Evolutionary conservation across 2,329 filamentous ascomycete species (phyloP), one percentile per base, ranked within the genome.

Genomic region (Alternaria dauci): DNA sequence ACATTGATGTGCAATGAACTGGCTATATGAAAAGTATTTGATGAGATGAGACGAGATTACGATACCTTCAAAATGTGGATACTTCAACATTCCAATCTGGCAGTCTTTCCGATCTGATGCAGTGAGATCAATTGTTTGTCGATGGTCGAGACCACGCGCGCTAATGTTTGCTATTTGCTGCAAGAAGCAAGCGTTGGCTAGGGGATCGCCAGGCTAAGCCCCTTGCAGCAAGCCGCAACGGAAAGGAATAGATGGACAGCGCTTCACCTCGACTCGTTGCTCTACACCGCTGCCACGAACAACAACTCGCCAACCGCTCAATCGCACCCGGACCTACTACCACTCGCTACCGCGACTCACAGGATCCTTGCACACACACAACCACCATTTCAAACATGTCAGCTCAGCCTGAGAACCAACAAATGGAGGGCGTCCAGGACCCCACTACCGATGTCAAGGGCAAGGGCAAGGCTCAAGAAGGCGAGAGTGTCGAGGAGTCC

Each of bases 401-500:
- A 59, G 75, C 75, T 46, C 73, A 74, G 60, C 57, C 68, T 32
- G 67, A 73, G 50, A 71, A 78, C 63, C 75, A 78, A 64, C 69
- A 76, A 58, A 78, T 78, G 76, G 75, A 76, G 64, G 76, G 72
- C 51, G 70, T 74, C 58, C 75, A 77, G 68, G 71, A 75, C 59
- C 75, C 85, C 65, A 78, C 83, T 64, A 75, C 79, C 63, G 77
- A 82, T 63, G 84, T 84, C 79, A 96, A 96, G 86, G 92, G 92
- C 81, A 97, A 97, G 86, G 93, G 93, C 83, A 97, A 97, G 85
- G 89, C 87, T 41, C 77, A 82, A 41, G 86, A 87, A 55, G 80
- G 79, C 42, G 82, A 88, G 68, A 88, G 91, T 70, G 81, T 87
- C 74, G 91, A 93, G 87, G 91, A 90, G 44, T 90, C 93, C 71